A percentile compares a stretch with the other conserved stretches of the same genome.
Evolutionary conservation across 1,284 basidiomycete species (phyloP).

Genomic region (Cryptococcus hybrid): DNA sequence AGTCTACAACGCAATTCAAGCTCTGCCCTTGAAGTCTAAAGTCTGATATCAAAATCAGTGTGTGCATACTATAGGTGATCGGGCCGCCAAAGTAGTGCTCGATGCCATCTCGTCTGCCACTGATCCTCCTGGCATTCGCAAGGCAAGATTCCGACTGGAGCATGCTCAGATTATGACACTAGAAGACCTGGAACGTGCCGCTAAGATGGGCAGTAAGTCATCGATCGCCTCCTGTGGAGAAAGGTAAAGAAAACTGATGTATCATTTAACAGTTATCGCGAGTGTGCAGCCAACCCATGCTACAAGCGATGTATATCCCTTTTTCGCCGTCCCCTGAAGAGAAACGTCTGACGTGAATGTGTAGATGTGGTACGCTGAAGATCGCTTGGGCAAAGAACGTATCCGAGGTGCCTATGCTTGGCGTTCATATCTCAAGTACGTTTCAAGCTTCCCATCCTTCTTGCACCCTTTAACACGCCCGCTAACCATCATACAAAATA

Average conservation of each 20-base stretch:
- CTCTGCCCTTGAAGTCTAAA: conserved; percentile 2
- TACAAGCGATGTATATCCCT: conserved; percentile 47
- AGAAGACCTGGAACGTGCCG: conserved; percentile 67
- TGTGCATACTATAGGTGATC: conserved; percentile 88
- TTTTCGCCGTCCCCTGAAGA: not conserved
- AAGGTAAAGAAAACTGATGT: not conserved
- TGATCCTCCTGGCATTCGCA: conserved; percentile 24
- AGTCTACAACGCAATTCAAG: too few species aligned
- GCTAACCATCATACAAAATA: conserved; percentile 45
- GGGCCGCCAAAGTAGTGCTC: conserved; percentile 75
- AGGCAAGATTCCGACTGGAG: conserved; percentile 73
- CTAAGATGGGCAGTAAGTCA: conserved; percentile 65
- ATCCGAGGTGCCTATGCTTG: conserved; percentile 87
- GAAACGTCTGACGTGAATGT: not conserved
- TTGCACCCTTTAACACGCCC: too few species aligned
- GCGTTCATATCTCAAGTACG: conserved; percentile 68
- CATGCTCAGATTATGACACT: conserved; percentile 82
- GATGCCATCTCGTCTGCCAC: conserved; percentile 66
- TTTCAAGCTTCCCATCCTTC: conserved; percentile 4
- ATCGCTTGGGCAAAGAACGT: conserved; percentile 69
- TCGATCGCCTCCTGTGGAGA: not conserved
- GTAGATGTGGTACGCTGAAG: conserved; percentile 85
- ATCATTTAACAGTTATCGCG: conserved; percentile 64
- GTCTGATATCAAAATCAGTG: conserved; percentile 56
- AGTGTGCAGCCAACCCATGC: conserved; percentile 92